Conservation (phyloP, 176 grass and related monocot genomes). For the Musa beccarii region DNA sequence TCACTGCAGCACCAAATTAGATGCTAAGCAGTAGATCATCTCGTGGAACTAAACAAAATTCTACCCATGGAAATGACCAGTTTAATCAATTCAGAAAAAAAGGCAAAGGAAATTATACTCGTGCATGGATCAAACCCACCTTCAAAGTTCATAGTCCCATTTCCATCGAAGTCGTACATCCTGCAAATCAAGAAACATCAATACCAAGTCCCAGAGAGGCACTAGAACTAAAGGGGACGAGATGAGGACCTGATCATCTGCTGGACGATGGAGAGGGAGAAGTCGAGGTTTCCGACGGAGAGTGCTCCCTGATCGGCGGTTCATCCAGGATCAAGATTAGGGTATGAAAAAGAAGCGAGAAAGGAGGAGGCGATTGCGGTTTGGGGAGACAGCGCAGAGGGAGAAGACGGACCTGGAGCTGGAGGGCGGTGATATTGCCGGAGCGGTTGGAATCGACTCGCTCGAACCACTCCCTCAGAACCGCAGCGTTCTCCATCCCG, state of each 20-base stretch:
- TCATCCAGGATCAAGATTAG: neutral
- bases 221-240: conserved; percentile 5
- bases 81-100: too few species aligned
- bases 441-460: conserved; percentile 47
- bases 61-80: too few species aligned
- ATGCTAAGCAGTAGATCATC: neutral
- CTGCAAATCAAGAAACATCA: conserved; percentile 24
- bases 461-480: conserved; percentile 63
- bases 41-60: neutral
- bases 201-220: neutral
- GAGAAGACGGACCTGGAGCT: conserved; percentile 40
- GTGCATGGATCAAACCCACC: conserved; percentile 20
- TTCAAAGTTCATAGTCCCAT: conserved; percentile 80
- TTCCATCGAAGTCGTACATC: conserved; percentile 83
- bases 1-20: neutral
- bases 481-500: conserved; percentile 50
- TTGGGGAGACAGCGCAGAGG: neutral
- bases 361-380: neutral
- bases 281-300: conserved; percentile 62
- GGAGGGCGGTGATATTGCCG: conserved; percentile 55
- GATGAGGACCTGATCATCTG: conserved; percentile 65
- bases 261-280: conserved; percentile 56
- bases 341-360: neutral
- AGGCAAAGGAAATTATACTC: too few species aligned
- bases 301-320: conserved; percentile 46